Evolutionary conservation across 1,284 basidiomycete genomes (phyloP).

Genomic region (Amylostereum areolatum): DNA sequence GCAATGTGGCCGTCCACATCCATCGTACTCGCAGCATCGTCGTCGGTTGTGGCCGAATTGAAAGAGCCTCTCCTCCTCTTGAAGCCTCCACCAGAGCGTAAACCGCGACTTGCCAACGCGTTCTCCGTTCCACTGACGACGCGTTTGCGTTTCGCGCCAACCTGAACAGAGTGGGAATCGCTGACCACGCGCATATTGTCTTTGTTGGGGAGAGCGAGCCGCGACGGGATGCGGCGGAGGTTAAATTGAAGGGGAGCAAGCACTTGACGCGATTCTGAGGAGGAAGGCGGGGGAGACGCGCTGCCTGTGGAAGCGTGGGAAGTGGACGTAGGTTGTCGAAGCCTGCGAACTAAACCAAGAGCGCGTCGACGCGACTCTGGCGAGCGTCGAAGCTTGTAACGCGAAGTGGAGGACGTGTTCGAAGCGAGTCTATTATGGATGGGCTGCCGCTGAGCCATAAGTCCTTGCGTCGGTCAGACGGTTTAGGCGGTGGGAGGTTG

Average conservation of each 20-base stretch:
- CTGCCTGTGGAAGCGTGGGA: slow-evolving; percentile 42
- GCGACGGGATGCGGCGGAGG: slow-evolving; percentile 64
- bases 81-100: slow-evolving; percentile 43
- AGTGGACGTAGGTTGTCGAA: slow-evolving; percentile 32
- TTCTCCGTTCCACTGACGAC: slow-evolving; percentile 63
- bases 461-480: too few species aligned
- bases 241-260: slow-evolving; percentile 70
- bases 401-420: slow-evolving; percentile 16
- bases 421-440: slow-evolving; percentile 19
- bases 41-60: slow-evolving; percentile 27
- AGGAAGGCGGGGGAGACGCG: slow-evolving; percentile 34
- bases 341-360: slow-evolving; percentile 30
- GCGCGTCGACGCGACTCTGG: slow-evolving; percentile 38
- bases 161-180: slow-evolving; percentile 34
- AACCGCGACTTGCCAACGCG: slow-evolving; percentile 47
- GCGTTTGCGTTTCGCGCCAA: slow-evolving; percentile 72
- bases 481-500: too few species aligned
- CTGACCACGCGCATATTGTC: slow-evolving; percentile 41
- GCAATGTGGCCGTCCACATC: slow-evolving; percentile 30
- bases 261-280: slow-evolving; percentile 34
- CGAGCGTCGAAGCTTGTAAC: slow-evolving; percentile 38
- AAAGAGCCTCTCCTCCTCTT: slow-evolving; percentile 42
- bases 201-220: slow-evolving; percentile 35
- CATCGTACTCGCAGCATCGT: slow-evolving; percentile 31
- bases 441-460: slow-evolving; percentile 31